phyloP scores from a whole-genome alignment of 1,284 basidiomycete genomes.

The Coniophora puteana region DNA sequence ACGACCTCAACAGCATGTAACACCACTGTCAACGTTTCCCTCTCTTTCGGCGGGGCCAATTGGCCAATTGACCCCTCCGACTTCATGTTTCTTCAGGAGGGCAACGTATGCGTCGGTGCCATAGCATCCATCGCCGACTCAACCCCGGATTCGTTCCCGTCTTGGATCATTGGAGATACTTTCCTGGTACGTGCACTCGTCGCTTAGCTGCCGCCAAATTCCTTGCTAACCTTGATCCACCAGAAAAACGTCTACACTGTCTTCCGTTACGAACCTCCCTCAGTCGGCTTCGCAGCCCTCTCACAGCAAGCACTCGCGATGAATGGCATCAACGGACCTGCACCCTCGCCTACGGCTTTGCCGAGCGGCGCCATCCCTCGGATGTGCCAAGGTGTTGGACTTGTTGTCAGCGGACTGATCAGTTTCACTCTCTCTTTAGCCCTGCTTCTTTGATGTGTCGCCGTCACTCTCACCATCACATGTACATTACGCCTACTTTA shows the following conservation, averaged over 20 bases:
- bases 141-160: conserved; percentile 21
- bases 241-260: conserved; percentile 49
- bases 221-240: not conserved
- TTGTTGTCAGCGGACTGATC: too few relatives aligned
- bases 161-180: conserved; percentile 43
- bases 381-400: too few relatives aligned
- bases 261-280: conserved; percentile 36
- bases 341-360: too few relatives aligned
- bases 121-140: not conserved
- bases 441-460: too few relatives aligned
- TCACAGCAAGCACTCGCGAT: conserved; percentile 13
- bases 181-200: conserved; percentile 30
- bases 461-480: too few relatives aligned
- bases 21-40: conserved; percentile 25
- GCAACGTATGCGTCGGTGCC: not conserved
- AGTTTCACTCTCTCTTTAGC: not conserved
- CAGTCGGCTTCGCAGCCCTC: conserved; percentile 42
- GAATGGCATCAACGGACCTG: conserved; percentile 14
- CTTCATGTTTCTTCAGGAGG: not conserved
- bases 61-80: not conserved
- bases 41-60: conserved; percentile 46
- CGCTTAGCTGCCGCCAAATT: conserved; percentile 14
- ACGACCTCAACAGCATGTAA: conserved; percentile 32
- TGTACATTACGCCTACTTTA: too few relatives aligned
- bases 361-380: too few relatives aligned